phyloP scores from a whole-genome alignment of 352 stramenopile species.

The Albugo laibachii region DNA sequence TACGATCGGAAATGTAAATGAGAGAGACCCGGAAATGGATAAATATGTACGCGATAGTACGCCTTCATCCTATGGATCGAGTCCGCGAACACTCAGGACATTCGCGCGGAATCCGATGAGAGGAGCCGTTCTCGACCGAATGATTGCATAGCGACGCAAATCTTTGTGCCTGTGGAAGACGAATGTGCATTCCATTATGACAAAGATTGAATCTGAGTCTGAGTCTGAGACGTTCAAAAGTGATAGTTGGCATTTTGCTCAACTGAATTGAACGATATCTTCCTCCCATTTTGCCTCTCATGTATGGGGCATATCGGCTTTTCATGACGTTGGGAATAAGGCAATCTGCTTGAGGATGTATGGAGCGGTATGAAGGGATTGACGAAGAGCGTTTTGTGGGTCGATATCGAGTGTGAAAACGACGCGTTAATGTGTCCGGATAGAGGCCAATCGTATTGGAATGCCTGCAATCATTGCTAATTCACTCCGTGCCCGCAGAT shows the following conservation, averaged over 20 bases:
- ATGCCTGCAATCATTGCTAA: constrained; percentile 14
- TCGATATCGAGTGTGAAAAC: constrained; percentile 13
- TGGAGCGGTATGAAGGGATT: too few relatives aligned
- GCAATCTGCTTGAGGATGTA: too few relatives aligned
- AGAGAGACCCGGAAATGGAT: too few relatives aligned
- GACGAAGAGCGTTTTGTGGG: constrained; percentile 9
- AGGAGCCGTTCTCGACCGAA: not conserved
- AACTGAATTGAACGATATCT: not conserved
- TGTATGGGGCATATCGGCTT: too few relatives aligned
- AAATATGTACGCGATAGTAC: too few relatives aligned
- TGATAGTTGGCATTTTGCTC: not conserved
- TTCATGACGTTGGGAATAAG: too few relatives aligned
- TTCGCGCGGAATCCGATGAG: constrained; percentile 6
- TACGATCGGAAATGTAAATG: too few relatives aligned
- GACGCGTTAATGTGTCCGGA: constrained; percentile 21
- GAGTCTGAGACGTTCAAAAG: not conserved
- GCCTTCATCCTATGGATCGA: too few relatives aligned
- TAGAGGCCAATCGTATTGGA: constrained; percentile 15
- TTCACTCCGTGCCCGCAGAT: constrained; percentile 26
- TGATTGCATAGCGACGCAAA: not conserved
- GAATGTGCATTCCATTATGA: constrained; percentile 68
- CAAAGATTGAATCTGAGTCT: constrained; percentile 17
- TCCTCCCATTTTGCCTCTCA: too few relatives aligned
- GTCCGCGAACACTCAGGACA: too few relatives aligned
- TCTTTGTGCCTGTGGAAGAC: constrained; percentile 18